phyloP scores from a whole-genome alignment of 2,329 filamentous ascomycete genomes.

The Ciborinia camelliae region DNA sequence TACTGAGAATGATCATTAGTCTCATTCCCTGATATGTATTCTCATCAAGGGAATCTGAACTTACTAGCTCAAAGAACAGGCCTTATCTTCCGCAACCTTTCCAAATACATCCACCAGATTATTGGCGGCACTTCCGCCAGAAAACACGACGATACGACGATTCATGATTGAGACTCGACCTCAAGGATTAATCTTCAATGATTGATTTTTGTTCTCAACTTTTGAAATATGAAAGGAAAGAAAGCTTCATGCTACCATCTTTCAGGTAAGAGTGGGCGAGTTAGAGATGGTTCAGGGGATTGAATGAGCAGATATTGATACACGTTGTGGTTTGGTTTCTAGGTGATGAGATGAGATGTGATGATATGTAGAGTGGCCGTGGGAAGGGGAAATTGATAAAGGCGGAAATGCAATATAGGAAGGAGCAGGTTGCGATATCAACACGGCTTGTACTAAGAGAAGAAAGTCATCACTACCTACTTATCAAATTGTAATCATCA shows the following conservation, averaged over 20 bases:
- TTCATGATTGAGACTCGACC: slow-evolving; percentile 20
- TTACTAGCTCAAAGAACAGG: slow-evolving; percentile 37
- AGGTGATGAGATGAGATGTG: neutral
- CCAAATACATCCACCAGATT: slow-evolving; percentile 89
- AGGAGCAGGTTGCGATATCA: neutral
- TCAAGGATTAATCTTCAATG: neutral
- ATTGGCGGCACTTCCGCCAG: slow-evolving; percentile 91
- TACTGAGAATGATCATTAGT: slow-evolving; percentile 53
- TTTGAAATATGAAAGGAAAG: neutral
- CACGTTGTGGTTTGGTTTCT: slow-evolving; percentile 10
- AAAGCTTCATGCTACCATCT: neutral
- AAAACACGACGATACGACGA: slow-evolving; percentile 69
- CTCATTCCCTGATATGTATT: neutral
- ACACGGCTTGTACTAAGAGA: neutral
- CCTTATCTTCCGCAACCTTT: slow-evolving; percentile 42
- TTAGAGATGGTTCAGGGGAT: neutral
- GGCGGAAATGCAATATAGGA: neutral
- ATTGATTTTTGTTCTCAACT: neutral
- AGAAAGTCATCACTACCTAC: neutral
- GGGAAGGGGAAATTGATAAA: neutral
- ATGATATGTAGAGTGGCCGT: neutral
- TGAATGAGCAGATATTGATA: slow-evolving; percentile 6
- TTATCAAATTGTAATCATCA: neutral
- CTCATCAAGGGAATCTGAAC: slow-evolving; percentile 18
- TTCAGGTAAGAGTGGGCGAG: neutral